Base-by-base conservation (phyloP, 2,329 filamentous ascomycete genomes). In the Aspergillus alliaceus region DNA sequence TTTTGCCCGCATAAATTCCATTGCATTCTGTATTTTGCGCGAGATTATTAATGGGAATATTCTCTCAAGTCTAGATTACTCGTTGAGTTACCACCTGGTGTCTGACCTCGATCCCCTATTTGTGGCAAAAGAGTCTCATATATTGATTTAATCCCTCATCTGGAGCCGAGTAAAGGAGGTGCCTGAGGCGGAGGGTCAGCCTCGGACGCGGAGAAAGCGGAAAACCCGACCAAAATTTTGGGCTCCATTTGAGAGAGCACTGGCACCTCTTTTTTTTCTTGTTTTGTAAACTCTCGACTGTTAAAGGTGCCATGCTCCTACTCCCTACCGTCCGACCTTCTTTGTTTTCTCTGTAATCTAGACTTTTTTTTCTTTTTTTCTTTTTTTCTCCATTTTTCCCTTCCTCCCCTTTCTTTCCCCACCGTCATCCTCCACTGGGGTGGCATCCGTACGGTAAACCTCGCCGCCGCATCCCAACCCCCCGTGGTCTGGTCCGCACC, bases 211-310 rank as follows among this genome's bases (percentile, higher is more conserved):
- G 70, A 69, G 69, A 67, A 66, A 69, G 62, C 62, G 54, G 57
- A 64, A 67, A 65, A 63, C 69, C n/a, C 67, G 67, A 65, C 66
- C 67, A 64, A 72, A 67, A 64, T 72, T 72, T 71, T 67, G 66
- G 58, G 58, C 32, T 31, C 40, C 51, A 47, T 27, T n/a, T n/a
- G n/a, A 44, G 20, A 25, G 39, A 53, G 27, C 18, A 40, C 12
- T 22, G 29, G 27, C 6, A 5, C 44, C 14, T 34, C 44, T 48
- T 48, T 20, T n/a, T n/a, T n/a, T n/a, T n/a, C n/a, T n/a, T n/a
- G n/a, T n/a, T n/a, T 18, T 47, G 44, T 32, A 32, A 32, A 48
- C 44, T 34, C n/a, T 18, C 44, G 15, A 32, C 34, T 39, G 39
- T 44, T 46, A 49, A 53, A 55, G 61, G 56, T 62, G 58, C 59